Base-by-base conservation (phyloP, 176 grass and related monocot genomes). In the Juncus inflexus region DNA sequence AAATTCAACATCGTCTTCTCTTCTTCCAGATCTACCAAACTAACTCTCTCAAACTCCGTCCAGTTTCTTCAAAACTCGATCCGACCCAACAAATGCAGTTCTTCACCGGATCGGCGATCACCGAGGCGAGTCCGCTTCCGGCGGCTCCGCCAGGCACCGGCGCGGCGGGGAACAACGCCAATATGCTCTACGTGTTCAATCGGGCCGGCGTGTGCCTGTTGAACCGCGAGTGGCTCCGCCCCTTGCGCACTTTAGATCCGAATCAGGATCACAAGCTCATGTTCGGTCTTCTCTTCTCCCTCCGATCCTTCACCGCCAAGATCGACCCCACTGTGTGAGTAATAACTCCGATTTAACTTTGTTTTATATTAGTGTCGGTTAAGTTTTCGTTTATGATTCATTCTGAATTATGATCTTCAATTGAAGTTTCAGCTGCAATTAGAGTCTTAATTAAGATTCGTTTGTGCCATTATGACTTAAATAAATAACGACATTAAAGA, bases 221-320 rank as follows among this genome's bases (percentile, higher is more conserved):
- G 15, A 89, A 97, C 83, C 82, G 87, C 63, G 92, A 97, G 85
- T 97, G 94, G 88, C 79, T 86, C 75, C 88, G 88, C 12, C 77
- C 83, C 43, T 75, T 89, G 37, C 87, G 80, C 77, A 97, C 87
- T 76, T 81, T 89, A 40, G 77, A 88, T 70, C 76, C 54, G 39
- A 77, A 77, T 52, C 85, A 97, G 85, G 92, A 91, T 63, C 87
- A 91, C 49, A 97, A 89, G 77, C 92, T 97, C 82, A 89, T 97
- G 92, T 86, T 97, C 82, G 87, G 92, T 0, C 80, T 97, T 74
- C 92, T 97, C 64, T 97, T 86, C 84, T 91, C 92, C 38, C 87
- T 91, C 12, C 87, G 87, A 5, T 97, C 87, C 8, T 97, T 97
- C 77, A 97, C 92, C 43, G 55, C 79, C 71, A 97, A 91, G 82